phyloP scores from a whole-genome alignment of 78 protist genomes.

The Dictyostelium capitatum region DNA sequence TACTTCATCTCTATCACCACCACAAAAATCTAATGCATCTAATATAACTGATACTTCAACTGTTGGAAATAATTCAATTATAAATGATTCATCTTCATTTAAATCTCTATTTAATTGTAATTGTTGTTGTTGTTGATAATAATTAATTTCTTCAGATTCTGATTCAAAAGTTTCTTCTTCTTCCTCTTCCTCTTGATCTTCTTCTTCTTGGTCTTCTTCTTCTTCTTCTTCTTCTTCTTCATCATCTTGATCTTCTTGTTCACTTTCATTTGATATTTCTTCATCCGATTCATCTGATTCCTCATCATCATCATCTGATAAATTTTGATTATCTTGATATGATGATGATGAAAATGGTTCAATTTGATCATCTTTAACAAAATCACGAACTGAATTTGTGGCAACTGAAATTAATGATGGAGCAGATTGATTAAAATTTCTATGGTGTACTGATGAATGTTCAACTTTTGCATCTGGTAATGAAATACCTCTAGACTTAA shows the following conservation, averaged over 20 bases:
- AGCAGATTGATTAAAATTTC: slow-evolving; percentile 75
- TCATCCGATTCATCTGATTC: neutral
- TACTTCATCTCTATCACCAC: slow-evolving; percentile 58
- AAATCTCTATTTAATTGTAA: slow-evolving; percentile 17
- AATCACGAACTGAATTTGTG: neutral
- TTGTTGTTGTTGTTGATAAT: neutral
- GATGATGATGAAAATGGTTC: neutral
- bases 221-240: neutral
- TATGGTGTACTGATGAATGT: slow-evolving; percentile 18
- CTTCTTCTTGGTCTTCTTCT: neutral
- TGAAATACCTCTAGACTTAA: slow-evolving; percentile 32
- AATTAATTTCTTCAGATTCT: neutral
- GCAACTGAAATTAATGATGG: slow-evolving; percentile 38
- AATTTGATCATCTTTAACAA: slow-evolving; percentile 2
- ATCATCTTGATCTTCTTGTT: slow-evolving; percentile 3
- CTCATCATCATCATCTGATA: neutral
- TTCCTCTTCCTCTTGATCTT: neutral
- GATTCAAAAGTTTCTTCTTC: neutral
- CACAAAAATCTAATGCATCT: slow-evolving; percentile 68
- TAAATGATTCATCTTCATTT: slow-evolving; percentile 29
- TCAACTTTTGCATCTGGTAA: slow-evolving; percentile 14
- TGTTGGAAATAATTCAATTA: slow-evolving; percentile 27
- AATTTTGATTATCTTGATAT: slow-evolving; percentile 4
- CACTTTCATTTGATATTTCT: neutral
- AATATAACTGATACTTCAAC: slow-evolving; percentile 54